phyloP scores from a whole-genome alignment of 768 basidiomycete genomes.

The Amanita thiersii region DNA sequence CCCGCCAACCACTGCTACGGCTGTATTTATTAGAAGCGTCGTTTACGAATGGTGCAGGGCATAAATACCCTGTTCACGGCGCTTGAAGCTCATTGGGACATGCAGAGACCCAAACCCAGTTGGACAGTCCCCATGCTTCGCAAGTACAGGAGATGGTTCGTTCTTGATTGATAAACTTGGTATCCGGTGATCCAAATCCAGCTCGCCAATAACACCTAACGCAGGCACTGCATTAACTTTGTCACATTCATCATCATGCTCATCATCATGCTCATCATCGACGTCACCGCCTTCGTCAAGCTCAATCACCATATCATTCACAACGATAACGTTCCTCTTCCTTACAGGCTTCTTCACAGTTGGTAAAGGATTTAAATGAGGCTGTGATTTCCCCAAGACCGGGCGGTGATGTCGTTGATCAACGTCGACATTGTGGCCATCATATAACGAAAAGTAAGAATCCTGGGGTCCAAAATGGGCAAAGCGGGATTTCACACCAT shows the following conservation, averaged over 20 bases:
- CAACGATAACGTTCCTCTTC: constrained; percentile 26
- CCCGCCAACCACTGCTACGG: no score
- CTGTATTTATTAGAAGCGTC: no score
- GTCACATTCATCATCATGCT: no score
- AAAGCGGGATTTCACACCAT: constrained; percentile 1
- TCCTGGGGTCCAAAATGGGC: constrained; percentile 6
- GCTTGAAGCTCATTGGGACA: constrained; percentile 7
- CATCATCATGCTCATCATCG: constrained; percentile 4
- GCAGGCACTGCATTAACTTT: no score
- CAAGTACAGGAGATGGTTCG: background rate
- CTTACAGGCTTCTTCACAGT: constrained; percentile 7
- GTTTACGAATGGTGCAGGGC: no score
- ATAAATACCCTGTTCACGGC: no score
- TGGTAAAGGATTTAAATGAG: background rate
- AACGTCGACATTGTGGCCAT: background rate
- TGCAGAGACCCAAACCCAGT: constrained; percentile 5
- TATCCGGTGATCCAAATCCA: background rate
- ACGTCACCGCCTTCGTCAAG: constrained; percentile 25
- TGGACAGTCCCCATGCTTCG: background rate
- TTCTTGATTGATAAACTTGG: background rate
- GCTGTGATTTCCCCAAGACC: constrained; percentile 1
- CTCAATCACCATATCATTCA: constrained; percentile 33
- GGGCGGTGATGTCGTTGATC: background rate
- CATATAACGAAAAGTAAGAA: constrained; percentile 4
- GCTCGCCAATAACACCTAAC: no score